phyloP scores from a whole-genome alignment of 129 eudicot genomes.

The Helianthus annuus region DNA sequence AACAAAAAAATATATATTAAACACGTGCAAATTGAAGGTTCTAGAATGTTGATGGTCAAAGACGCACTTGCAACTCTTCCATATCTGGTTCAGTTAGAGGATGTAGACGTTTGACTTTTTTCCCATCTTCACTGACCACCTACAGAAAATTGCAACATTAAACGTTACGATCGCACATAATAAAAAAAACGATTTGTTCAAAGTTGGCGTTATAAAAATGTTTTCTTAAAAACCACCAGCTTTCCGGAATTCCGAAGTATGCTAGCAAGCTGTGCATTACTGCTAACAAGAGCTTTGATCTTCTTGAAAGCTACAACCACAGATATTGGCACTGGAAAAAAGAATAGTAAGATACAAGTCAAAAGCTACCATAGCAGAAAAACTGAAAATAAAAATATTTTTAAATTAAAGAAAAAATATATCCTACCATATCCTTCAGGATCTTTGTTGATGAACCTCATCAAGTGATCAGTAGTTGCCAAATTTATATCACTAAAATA shows the following conservation, averaged over 20 bases:
- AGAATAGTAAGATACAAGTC: conserved; percentile 3
- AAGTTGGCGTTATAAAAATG: neutral
- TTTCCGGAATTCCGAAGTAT: conserved; percentile 74
- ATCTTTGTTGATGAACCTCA: conserved; percentile 78
- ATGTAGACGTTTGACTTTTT: conserved; percentile 69
- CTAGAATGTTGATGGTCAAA: conserved; percentile 13
- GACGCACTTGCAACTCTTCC: conserved; percentile 80
- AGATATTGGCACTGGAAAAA: conserved; percentile 72
- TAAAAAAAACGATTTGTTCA: neutral
- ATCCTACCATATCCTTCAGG: conserved; percentile 86
- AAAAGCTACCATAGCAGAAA: no score
- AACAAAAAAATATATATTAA: neutral
- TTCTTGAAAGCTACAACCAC: conserved; percentile 94
- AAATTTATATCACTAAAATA: conserved; percentile 97
- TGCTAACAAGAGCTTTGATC: conserved; percentile 70
- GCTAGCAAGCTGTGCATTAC: conserved; percentile 70
- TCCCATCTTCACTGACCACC: conserved; percentile 93
- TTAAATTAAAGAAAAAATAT: neutral
- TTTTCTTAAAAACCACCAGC: conserved; percentile 47
- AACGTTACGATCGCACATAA: neutral
- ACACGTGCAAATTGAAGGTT: neutral
- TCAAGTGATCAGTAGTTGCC: conserved; percentile 94
- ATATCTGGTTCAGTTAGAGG: conserved; percentile 73
- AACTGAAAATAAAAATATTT: neutral
- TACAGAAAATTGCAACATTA: conserved; percentile 30